phyloP scores from a whole-genome alignment of 306 rosid species.

The Oemleria cerasiformis region DNA sequence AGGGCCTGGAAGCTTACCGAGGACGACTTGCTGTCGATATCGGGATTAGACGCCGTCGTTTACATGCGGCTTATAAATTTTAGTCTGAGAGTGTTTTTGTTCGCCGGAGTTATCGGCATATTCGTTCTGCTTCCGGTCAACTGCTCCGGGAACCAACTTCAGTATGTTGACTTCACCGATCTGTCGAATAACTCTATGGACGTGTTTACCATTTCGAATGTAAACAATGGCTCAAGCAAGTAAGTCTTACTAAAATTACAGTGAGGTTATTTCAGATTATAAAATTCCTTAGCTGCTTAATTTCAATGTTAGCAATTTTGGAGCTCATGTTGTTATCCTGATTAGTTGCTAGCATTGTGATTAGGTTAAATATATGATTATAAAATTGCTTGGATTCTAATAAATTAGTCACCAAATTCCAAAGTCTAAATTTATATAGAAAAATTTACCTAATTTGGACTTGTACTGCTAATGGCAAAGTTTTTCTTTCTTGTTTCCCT shows the following conservation, averaged over 20 bases:
- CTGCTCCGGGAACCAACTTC: conserved; percentile 65
- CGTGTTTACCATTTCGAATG: conserved; percentile 58
- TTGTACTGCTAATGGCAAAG: background rate
- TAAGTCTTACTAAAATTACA: conserved; percentile 23
- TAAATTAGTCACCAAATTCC: background rate
- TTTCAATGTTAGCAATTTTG: background rate
- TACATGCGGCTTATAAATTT: conserved; percentile 70
- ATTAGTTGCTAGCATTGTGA: background rate
- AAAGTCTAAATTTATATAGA: background rate
- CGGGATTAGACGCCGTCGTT: conserved; percentile 81
- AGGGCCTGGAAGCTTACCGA: conserved; percentile 81
- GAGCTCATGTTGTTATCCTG: background rate
- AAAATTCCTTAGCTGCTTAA: no score
- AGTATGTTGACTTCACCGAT: conserved; percentile 41
- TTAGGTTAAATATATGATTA: background rate
- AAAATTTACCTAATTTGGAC: background rate
- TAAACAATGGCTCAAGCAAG: conserved; percentile 45
- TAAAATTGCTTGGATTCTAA: background rate
- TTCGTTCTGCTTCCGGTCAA: conserved; percentile 84
- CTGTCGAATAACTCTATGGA: conserved; percentile 53
- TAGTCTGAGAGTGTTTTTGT: conserved; percentile 70
- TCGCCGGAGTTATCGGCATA: conserved; percentile 81
- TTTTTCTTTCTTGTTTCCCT: background rate
- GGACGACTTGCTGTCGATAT: conserved; percentile 59
- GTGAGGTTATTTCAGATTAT: background rate